Conservation (phyloP, 768 basidiomycete genomes). For the Tubosaeta brunneosetosa region DNA sequence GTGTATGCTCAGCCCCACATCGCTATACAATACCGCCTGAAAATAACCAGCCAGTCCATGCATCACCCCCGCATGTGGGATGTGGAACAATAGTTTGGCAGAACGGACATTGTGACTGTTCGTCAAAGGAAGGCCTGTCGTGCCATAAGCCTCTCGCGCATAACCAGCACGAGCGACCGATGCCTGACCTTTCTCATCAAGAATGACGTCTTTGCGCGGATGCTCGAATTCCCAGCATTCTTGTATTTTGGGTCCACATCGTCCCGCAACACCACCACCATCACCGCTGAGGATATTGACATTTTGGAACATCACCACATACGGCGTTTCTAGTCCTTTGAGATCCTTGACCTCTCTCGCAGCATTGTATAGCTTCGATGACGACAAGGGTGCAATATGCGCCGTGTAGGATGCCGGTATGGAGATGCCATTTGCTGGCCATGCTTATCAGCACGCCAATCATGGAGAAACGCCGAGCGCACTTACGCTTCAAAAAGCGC, state of each 20-base stretch:
- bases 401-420: constrained; percentile 97
- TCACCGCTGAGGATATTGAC: constrained; percentile 85
- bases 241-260: constrained; percentile 81
- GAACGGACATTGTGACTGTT: constrained; percentile 95
- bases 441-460: constrained; percentile 9
- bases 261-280: constrained; percentile 53
- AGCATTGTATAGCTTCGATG: constrained; percentile 87
- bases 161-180: background rate
- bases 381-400: constrained; percentile 89
- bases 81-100: constrained; percentile 81
- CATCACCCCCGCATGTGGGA: constrained; percentile 89
- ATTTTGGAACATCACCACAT: constrained; percentile 97
- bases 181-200: constrained; percentile 62
- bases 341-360: constrained; percentile 61
- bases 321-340: constrained; percentile 87
- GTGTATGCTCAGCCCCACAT: constrained; percentile 89
- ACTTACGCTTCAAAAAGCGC: constrained; percentile 82
- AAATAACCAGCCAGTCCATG: constrained; percentile 98
- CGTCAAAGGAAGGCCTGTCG: constrained; percentile 79
- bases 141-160: constrained; percentile 8
- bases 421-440: constrained; percentile 82
- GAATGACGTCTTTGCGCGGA: constrained; percentile 73
- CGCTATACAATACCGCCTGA: constrained; percentile 88
- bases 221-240: constrained; percentile 99
- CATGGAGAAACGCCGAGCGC: background rate